phyloP scores from a whole-genome alignment of 352 stramenopile genomes.

The Hyaloperonospora brassicae region DNA sequence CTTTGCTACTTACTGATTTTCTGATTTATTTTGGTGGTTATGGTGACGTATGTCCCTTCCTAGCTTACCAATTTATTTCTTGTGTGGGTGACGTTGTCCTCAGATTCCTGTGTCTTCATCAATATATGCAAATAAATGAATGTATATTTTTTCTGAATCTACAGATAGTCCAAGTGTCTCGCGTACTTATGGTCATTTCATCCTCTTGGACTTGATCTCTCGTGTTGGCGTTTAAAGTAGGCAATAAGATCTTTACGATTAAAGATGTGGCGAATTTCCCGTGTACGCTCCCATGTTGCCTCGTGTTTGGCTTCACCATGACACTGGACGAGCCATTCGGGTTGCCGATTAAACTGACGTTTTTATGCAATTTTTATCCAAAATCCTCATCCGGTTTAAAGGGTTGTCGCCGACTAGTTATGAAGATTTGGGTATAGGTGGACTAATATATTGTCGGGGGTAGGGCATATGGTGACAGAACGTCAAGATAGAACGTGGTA shows the following conservation, averaged over 20 bases:
- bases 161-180: no score
- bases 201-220: background rate
- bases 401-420: background rate
- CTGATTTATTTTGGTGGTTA: no score
- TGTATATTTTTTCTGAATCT: no score
- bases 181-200: background rate
- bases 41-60: no score
- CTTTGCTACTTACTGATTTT: no score
- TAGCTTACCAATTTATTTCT: no score
- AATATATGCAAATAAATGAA: no score
- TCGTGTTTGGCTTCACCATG: background rate
- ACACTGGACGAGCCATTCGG: background rate
- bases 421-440: background rate
- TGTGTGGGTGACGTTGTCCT: no score
- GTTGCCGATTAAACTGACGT: background rate
- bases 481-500: background rate
- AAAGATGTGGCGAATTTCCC: background rate
- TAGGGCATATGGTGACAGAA: background rate
- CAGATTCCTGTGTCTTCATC: no score
- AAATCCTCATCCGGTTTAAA: constrained; percentile 37
- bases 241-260: background rate
- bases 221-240: background rate
- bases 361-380: constrained; percentile 9
- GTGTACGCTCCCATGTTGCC: background rate
- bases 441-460: background rate